These are phyloP conservation scores for Castanopsis chinensis DNA, from an alignment of 306 rosid species.

Conservation along the genomic window DNA sequence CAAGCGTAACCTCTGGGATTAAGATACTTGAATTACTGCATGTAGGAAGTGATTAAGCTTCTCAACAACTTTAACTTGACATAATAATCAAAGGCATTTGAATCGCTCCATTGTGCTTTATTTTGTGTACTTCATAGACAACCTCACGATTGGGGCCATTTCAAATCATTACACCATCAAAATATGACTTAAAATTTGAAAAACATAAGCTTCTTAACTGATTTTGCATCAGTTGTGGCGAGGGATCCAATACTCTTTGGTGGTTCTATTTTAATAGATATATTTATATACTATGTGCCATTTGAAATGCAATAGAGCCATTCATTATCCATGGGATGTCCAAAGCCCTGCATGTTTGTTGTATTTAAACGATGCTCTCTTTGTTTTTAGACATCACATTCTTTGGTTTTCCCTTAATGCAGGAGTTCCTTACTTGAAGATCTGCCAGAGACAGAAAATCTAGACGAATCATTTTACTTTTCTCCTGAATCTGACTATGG, in stretches of 20 bases:
- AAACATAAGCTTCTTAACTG: slow-evolving; percentile 25
- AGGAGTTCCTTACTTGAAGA: slow-evolving; percentile 70
- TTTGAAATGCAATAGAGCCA: slow-evolving; percentile 23
- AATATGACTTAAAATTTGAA: slow-evolving; percentile 23
- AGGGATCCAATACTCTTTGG: slow-evolving; percentile 31
- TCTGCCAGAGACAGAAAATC: slow-evolving; percentile 40
- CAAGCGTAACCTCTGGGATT: slow-evolving; percentile 68
- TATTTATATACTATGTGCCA: slow-evolving; percentile 10
- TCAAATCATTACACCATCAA: slow-evolving; percentile 27
- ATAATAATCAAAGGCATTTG: slow-evolving; percentile 37
- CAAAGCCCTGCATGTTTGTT: slow-evolving; percentile 14
- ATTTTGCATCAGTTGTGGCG: slow-evolving; percentile 18
- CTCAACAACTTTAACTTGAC: slow-evolving; percentile 35
- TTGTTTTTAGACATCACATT: slow-evolving; percentile 25
- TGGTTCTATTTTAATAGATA: slow-evolving; percentile 8
- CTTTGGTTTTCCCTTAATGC: slow-evolving; percentile 30
- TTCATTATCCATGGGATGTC: slow-evolving; percentile 49
- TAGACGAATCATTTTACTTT: slow-evolving; percentile 35
- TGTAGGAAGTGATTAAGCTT: slow-evolving; percentile 47
- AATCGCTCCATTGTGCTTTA: slow-evolving; percentile 47
- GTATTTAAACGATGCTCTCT: neutral
- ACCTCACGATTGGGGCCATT: slow-evolving; percentile 27
- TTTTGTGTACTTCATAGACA: slow-evolving; percentile 31
- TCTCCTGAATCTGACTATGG: slow-evolving; percentile 42
- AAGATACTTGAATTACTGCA: slow-evolving; percentile 53